phyloP scores from a whole-genome alignment of 768 basidiomycete species.

The Termitomyces sp. region DNA sequence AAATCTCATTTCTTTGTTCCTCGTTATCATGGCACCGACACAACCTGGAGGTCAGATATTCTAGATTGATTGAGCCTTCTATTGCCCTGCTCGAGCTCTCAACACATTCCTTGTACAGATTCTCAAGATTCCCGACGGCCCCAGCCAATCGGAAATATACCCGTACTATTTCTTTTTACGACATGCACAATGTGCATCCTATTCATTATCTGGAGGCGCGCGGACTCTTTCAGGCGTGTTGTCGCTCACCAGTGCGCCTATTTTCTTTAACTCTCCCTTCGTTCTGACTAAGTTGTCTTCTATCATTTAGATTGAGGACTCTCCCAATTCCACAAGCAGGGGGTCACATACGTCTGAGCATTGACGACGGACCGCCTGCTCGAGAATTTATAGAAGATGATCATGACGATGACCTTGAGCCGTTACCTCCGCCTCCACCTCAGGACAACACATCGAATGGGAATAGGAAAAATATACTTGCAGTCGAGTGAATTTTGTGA shows the following conservation, averaged over 20 bases:
- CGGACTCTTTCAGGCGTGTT: conserved; percentile 47
- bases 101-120: conserved; percentile 30
- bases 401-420: conserved; percentile 44
- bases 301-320: conserved; percentile 41
- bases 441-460: background rate
- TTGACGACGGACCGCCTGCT: conserved; percentile 71
- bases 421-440: conserved; percentile 8
- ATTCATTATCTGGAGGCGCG: conserved; percentile 61
- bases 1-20: background rate
- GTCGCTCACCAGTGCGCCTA: conserved; percentile 55
- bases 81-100: background rate
- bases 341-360: conserved; percentile 60
- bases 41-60: conserved; percentile 10
- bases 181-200: conserved; percentile 51
- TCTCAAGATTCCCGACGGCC: conserved; percentile 57
- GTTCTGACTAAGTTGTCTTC: background rate
- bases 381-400: conserved; percentile 43
- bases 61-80: background rate
- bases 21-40: conserved; percentile 7
- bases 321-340: conserved; percentile 39
- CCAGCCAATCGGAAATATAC: conserved; percentile 55
- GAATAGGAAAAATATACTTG: background rate
- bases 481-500: background rate
- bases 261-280: conserved; percentile 1
- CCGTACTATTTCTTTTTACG: conserved; percentile 50